Conservation (phyloP, 306 rosid species). For the Begonia loranthoides region DNA sequence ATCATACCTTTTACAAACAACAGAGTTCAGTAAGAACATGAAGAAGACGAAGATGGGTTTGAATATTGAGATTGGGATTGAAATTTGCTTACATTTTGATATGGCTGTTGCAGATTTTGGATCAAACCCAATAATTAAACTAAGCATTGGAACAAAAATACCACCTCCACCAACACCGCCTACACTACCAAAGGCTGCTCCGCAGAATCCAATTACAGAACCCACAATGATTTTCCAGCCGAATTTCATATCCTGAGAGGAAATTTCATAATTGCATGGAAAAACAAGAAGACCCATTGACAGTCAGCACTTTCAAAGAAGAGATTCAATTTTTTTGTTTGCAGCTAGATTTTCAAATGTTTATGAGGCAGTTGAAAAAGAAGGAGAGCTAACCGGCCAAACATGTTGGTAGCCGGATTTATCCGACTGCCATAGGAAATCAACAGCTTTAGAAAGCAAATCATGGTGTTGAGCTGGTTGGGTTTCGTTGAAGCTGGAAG, state of each 20-base stretch:
- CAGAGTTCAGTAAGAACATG: no score
- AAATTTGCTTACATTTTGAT: slow-evolving; percentile 54
- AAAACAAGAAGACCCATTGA: no score
- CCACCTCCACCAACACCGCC: slow-evolving; percentile 99
- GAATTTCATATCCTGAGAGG: slow-evolving; percentile 58
- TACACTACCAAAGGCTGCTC: slow-evolving; percentile 92
- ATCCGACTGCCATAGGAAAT: slow-evolving; percentile 61
- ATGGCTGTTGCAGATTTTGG: slow-evolving; percentile 84
- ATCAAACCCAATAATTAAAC: slow-evolving; percentile 77
- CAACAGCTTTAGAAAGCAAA: slow-evolving; percentile 27
- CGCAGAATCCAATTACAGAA: slow-evolving; percentile 56
- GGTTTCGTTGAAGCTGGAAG: slow-evolving; percentile 14
- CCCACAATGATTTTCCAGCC: slow-evolving; percentile 77
- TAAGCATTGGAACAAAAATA: slow-evolving; percentile 93
- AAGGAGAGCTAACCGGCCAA: slow-evolving; percentile 54
- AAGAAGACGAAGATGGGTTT: background rate
- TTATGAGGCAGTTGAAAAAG: background rate
- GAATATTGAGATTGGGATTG: background rate
- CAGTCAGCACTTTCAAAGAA: no score
- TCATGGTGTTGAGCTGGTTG: slow-evolving; percentile 1
- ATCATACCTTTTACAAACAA: slow-evolving; percentile 62
- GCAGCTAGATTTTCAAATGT: no score
- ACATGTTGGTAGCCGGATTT: slow-evolving; percentile 48
- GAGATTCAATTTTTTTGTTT: no score
- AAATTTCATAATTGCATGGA: background rate